These are phyloP conservation scores for Scheffersomyces coipomensis DNA, from an alignment of 805 yeast genomes.

Conservation along the genomic window DNA sequence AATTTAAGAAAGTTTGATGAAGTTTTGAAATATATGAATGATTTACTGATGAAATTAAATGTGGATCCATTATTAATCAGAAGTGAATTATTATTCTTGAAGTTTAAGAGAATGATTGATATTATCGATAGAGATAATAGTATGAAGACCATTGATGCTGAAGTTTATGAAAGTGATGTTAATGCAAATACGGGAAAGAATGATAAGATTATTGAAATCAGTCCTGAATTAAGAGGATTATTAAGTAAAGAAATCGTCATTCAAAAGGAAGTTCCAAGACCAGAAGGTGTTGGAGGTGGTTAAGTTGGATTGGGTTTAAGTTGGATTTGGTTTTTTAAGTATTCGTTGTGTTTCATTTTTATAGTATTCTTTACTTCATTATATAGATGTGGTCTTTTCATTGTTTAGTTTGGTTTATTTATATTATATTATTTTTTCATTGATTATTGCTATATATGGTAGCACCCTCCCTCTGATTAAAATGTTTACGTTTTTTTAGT, in stretches of 20 bases:
- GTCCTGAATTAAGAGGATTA: slow-evolving; percentile 57
- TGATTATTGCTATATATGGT: no score
- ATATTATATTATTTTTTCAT: no score
- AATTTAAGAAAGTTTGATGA: slow-evolving; percentile 83
- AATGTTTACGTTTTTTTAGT: no score
- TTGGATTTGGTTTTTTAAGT: no score
- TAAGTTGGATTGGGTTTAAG: slow-evolving; percentile 10
- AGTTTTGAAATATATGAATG: slow-evolving; percentile 89
- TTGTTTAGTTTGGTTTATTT: no score
- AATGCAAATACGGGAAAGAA: neutral
- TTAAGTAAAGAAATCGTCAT: slow-evolving; percentile 61
- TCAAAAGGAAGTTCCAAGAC: slow-evolving; percentile 55
- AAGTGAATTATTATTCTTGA: slow-evolving; percentile 77
- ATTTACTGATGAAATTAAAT: slow-evolving; percentile 73
- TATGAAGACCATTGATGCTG: slow-evolving; percentile 11
- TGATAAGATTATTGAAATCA: slow-evolving; percentile 27
- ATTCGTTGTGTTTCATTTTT: no score
- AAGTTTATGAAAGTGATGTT: slow-evolving; percentile 12
- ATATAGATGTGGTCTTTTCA: no score
- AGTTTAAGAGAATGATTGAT: slow-evolving; percentile 77
- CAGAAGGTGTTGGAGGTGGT: slow-evolving; percentile 47
- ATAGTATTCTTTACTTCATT: no score
- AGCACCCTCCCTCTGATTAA: no score
- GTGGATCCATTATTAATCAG: slow-evolving; percentile 77
- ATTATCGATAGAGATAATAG: slow-evolving; percentile 62